These are phyloP conservation scores for Xerocomus spinulosus DNA, from an alignment of 768 basidiomycete species.

Conservation along the genomic window DNA sequence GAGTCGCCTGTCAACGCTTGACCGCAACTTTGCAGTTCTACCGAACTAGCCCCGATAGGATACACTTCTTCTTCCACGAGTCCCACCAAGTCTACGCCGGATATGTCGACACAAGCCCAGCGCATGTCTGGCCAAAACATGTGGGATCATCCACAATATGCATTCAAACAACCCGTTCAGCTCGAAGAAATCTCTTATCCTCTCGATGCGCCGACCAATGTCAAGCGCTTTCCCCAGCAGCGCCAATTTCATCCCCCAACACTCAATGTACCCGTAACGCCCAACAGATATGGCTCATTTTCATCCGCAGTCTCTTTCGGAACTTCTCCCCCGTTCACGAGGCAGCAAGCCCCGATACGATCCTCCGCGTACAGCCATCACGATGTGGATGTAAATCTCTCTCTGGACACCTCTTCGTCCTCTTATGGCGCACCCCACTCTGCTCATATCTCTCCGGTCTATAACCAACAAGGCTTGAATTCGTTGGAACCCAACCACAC, in stretches of 20 bases:
- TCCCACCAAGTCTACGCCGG: neutral
- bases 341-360: slow-evolving; percentile 5
- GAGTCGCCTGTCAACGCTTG: too few relatives aligned
- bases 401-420: slow-evolving; percentile 15
- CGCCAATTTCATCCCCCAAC: slow-evolving; percentile 4
- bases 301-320: slow-evolving; percentile 12
- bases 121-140: slow-evolving; percentile 2
- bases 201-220: slow-evolving; percentile 7
- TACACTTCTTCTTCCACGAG: neutral
- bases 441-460: slow-evolving; percentile 10
- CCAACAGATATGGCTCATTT: slow-evolving; percentile 9
- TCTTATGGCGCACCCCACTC: slow-evolving; percentile 10
- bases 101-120: slow-evolving; percentile 25
- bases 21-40: neutral
- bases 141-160: slow-evolving; percentile 19
- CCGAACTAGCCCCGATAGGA: slow-evolving; percentile 3
- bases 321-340: slow-evolving; percentile 9
- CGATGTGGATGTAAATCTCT: slow-evolving; percentile 2
- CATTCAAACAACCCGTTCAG: slow-evolving; percentile 18
- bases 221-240: slow-evolving; percentile 11
- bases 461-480: slow-evolving; percentile 9
- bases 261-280: slow-evolving; percentile 1
- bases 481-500: slow-evolving; percentile 11
- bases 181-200: slow-evolving; percentile 27
- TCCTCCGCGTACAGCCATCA: slow-evolving; percentile 11